These are phyloP conservation scores for Pseudopyricularia cyperi DNA, from an alignment of 2,329 filamentous ascomycete species.

Conservation along the genomic window DNA sequence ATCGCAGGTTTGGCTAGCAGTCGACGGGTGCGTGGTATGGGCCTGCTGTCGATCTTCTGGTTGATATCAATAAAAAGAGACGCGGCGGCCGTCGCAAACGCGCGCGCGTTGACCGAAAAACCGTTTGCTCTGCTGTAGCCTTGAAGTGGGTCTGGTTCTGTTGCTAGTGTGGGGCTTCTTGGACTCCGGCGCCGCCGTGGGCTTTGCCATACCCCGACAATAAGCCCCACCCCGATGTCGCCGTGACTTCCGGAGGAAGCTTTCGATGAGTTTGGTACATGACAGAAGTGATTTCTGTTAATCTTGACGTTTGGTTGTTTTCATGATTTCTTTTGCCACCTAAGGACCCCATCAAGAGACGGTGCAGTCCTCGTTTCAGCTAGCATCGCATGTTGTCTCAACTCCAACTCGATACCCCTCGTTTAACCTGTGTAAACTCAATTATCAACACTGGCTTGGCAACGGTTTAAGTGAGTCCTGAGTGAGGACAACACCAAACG, in stretches of 20 bases:
- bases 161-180: neutral
- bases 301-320: neutral
- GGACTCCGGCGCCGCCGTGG: neutral
- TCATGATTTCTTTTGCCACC: too few relatives aligned
- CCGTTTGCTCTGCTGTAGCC: neutral
- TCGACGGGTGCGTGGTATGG: neutral
- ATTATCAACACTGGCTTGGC: too few relatives aligned
- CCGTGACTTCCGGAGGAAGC: neutral
- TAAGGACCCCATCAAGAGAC: too few relatives aligned
- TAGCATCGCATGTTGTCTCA: too few relatives aligned
- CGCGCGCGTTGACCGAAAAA: neutral
- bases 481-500: neutral
- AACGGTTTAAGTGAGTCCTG: too few relatives aligned
- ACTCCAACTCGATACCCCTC: too few relatives aligned
- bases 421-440: too few relatives aligned
- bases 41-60: neutral
- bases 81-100: neutral
- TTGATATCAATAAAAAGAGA: neutral
- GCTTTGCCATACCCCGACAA: neutral
- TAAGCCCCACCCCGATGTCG: neutral
- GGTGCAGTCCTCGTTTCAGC: too few relatives aligned
- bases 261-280: neutral
- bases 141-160: neutral
- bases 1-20: neutral
- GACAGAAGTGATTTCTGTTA: neutral